Base-by-base conservation (phyloP, 1,139 yeast species). In the Zhuliangozyma parablackwelliae region DNA sequence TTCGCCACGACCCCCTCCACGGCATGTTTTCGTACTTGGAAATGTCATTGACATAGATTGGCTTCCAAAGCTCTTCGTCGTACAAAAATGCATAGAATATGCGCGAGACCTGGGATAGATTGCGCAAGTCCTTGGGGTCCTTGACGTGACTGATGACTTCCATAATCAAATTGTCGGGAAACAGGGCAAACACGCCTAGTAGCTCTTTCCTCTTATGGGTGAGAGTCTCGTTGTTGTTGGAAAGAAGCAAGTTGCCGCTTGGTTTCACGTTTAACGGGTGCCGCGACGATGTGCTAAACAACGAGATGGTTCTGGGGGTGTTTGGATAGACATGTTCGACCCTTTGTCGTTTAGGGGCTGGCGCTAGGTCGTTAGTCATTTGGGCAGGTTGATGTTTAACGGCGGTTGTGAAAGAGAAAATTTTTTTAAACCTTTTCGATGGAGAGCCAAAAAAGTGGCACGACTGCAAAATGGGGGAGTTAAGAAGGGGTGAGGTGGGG, bases 1-100 rank as follows among this genome's bases (percentile, higher is more conserved):
- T 63, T 48, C 87, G 72, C 96, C 96, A 88, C 1, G 87, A 72
- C 0, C 96, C 96, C 30, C 53, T 57, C 96, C 96, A 88, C 21
- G 55, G 44, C 30, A 46, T 31, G 33, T 37, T 35, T 13, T 40
- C 36, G 35, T 37, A 44, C 32, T 44, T 39, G 30, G 49, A 47
- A 28, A 40, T 50, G 46, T 42, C 55, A 29, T 57, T 59, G 33
- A 77, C 60, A 48, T 74, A 79, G 35, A 80, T 42, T 41, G 66
- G 72, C 51, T 82, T 82, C 96, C 96, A 87, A 20, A 82, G 48
- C 41, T 87, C 95, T 48, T 87, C 95, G 50, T 79, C 83, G 55
- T 77, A 80, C 11, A 78, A 51, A 51, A 75, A 82, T 1, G 89
- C 94, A 59, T 82, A 87, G 52, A 82, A 59, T n/a, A 79, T 68